Evolutionary conservation across 179 eudicot genomes (phyloP).

Genomic region (Pouteria campechiana): DNA sequence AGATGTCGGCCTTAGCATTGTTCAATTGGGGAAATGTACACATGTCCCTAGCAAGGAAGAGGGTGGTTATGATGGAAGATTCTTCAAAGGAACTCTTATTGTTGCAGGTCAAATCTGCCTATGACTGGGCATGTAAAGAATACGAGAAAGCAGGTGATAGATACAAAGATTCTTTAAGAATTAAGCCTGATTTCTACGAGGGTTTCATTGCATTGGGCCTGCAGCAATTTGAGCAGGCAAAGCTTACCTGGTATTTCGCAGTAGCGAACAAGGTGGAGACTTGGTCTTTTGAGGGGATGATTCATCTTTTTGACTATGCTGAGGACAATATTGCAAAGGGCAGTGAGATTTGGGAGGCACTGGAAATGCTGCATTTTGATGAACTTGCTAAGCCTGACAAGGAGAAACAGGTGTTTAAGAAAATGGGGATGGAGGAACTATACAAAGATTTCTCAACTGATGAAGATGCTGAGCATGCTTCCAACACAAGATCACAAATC

Average conservation of each 20-base stretch:
- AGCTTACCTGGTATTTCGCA: constrained; percentile 65
- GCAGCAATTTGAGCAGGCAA: constrained; percentile 86
- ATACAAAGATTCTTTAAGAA: constrained; percentile 61
- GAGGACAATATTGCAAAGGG: constrained; percentile 93
- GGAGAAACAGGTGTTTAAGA: constrained; percentile 43
- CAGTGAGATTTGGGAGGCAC: constrained; percentile 92
- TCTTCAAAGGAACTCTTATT: constrained; percentile 26
- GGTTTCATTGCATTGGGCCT: constrained; percentile 72
- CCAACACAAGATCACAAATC: constrained; percentile 68
- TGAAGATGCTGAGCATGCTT: constrained; percentile 68
- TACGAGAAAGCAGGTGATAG: constrained; percentile 46
- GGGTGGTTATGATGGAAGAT: constrained; percentile 35
- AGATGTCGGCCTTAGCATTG: constrained; percentile 83
- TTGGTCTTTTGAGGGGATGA: constrained; percentile 32
- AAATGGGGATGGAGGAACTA: constrained; percentile 54
- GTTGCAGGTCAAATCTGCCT: constrained; percentile 39
- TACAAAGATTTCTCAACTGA: constrained; percentile 50
- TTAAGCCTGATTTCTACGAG: constrained; percentile 83
- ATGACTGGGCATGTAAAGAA: constrained; percentile 73
- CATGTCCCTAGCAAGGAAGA: constrained; percentile 73
- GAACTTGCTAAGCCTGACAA: constrained; percentile 65
- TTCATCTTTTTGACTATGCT: constrained; percentile 67
- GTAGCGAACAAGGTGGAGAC: constrained; percentile 27
- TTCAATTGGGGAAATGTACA: constrained; percentile 95
- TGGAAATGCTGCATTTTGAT: constrained; percentile 70